Conservation (phyloP, 2,329 filamentous ascomycete species). For the Leptographium lundbergii region DNA sequence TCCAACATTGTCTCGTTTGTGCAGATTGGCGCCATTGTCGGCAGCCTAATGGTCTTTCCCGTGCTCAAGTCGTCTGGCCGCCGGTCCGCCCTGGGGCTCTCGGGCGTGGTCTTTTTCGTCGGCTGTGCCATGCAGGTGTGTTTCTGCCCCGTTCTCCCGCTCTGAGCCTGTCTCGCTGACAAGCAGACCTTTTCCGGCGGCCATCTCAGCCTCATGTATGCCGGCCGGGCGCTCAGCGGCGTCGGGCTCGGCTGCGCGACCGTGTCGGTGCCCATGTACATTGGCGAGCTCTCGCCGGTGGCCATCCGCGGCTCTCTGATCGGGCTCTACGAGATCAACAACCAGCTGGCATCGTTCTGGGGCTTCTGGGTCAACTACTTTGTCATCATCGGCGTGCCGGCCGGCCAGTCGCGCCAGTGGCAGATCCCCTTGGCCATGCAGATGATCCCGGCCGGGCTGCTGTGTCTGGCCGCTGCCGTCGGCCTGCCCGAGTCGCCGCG, state of each 20-base stretch:
- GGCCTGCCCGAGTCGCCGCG: slow-evolving; percentile 26
- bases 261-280: slow-evolving; percentile 44
- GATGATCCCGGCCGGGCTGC: slow-evolving; percentile 22
- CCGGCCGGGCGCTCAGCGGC: slow-evolving; percentile 18
- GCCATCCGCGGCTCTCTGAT: slow-evolving; percentile 26
- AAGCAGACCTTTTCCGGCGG: not conserved
- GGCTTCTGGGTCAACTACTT: slow-evolving; percentile 24
- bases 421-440: slow-evolving; percentile 30
- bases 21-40: not conserved
- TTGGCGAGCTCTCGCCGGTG: slow-evolving; percentile 42
- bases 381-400: slow-evolving; percentile 7
- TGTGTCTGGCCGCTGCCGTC: slow-evolving; percentile 15
- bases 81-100: not conserved
- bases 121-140: not conserved
- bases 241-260: slow-evolving; percentile 36
- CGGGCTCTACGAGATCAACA: slow-evolving; percentile 19
- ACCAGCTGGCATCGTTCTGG: slow-evolving; percentile 35
- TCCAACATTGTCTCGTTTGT: slow-evolving; percentile 1
- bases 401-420: slow-evolving; percentile 20
- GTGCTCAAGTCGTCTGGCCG: not conserved
- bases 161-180: not conserved
- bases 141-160: not conserved
- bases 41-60: not conserved
- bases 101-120: not conserved
- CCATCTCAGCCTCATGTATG: slow-evolving; percentile 1